Base-by-base conservation (phyloP, 2,329 filamentous ascomycete genomes). In the Fusarium scirpi region DNA sequence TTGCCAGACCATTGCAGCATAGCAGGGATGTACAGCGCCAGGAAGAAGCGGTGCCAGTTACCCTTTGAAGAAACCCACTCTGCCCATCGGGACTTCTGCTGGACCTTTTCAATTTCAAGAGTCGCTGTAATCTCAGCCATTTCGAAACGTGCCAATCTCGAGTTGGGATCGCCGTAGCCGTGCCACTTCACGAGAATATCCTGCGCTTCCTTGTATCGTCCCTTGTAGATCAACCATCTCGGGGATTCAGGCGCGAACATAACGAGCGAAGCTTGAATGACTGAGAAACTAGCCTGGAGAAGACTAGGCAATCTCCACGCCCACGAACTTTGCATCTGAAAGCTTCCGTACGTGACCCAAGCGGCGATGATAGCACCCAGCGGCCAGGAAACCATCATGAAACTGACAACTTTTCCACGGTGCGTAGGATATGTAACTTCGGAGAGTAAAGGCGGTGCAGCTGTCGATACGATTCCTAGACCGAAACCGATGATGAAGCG, bases 301-400 rank as follows among this genome's bases (percentile, higher is more conserved):
- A 85, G 75, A 32, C 83, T 85, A 1, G 85, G 85, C 5, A 85
- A 76, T 46, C 85, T 80, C 84, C 85, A 87, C n/a, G 82, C 79
- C 83, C 83, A 85, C 53, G 77, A 79, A 56, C 71, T 79, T 20
- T 57, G 2, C 65, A 82, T 81, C 44, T 78, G 78, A 24, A 80
- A 77, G 1, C 81, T 84, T 20, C 83, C 83, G 48, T 80, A 85
- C 0, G 83, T 84, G 0, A 66, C 67, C 74, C 74, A 76, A 4
- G 71, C 74, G 1, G 74, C 71, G 2, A 76, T 61, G 3, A 76
- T 63, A 0, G 69, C 69, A 0, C 73, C 73, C 1, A 73, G 34
- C 0, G 70, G 68, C 71, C 73, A 75, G 0, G 52, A 74, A 0
- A 65, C 65, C 58, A 73, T 72, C 55, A 74, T 73, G n/a, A 81